Evolutionary conservation across 179 eudicot genomes (phyloP).

Genomic region (Beta corolliflora): DNA sequence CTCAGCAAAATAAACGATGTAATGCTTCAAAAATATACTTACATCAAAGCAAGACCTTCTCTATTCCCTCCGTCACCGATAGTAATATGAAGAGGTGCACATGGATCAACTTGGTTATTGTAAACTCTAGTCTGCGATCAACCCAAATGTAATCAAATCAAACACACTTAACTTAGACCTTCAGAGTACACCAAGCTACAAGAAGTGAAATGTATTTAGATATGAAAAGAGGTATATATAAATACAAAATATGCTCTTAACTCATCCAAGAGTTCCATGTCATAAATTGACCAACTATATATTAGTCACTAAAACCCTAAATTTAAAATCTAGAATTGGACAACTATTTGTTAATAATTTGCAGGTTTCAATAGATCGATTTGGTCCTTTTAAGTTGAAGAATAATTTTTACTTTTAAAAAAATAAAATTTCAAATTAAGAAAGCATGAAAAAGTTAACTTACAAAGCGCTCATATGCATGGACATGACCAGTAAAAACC

Average conservation of each 20-base stretch:
- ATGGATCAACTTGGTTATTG: slow-evolving; percentile 26
- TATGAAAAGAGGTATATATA: too few species aligned
- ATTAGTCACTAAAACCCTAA: too few species aligned
- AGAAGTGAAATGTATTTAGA: too few species aligned
- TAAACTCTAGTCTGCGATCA: slow-evolving; percentile 36
- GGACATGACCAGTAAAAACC: slow-evolving; percentile 48
- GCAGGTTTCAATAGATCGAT: too few species aligned
- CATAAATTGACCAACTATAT: too few species aligned
- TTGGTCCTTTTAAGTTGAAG: not conserved
- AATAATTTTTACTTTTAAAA: too few species aligned
- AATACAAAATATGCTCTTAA: too few species aligned
- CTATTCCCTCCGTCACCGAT: slow-evolving; percentile 45
- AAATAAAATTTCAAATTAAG: not conserved
- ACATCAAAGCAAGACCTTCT: slow-evolving; percentile 39
- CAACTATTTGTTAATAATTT: too few species aligned
- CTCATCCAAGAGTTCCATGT: too few species aligned
- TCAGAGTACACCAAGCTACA: not conserved
- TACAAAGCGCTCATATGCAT: slow-evolving; percentile 55
- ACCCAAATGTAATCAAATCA: not conserved
- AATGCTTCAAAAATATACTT: slow-evolving; percentile 2
- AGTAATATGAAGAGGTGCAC: slow-evolving; percentile 40
- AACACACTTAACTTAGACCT: not conserved
- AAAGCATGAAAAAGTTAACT: slow-evolving; percentile 8
- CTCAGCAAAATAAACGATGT: not conserved
- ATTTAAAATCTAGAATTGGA: too few species aligned